phyloP scores from a whole-genome alignment of 257 asterid species.

The Asclepias syriaca region DNA sequence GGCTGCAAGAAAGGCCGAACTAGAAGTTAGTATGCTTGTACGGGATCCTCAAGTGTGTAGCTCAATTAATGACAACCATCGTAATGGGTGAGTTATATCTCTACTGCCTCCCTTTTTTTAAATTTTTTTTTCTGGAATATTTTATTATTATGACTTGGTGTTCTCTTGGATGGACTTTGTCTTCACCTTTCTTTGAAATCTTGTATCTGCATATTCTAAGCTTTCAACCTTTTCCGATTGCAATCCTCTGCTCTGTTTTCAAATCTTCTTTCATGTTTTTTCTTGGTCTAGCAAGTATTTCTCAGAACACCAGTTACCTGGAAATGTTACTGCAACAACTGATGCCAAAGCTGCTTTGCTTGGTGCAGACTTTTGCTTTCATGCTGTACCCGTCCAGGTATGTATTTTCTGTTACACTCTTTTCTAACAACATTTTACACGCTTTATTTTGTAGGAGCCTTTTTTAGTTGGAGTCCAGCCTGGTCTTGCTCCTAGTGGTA shows the following conservation, averaged over 20 bases:
- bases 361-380: conserved; percentile 87
- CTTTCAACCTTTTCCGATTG: neutral
- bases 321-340: conserved; percentile 69
- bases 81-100: conserved; percentile 44
- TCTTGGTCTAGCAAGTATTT: conserved; percentile 63
- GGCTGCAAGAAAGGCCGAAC: conserved; percentile 56
- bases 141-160: neutral
- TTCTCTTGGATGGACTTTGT: neutral
- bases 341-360: conserved; percentile 77
- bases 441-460: neutral
- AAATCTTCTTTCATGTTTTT: neutral
- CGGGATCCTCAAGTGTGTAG: conserved; percentile 67
- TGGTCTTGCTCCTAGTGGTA: neutral
- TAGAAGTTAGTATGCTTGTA: conserved; percentile 74
- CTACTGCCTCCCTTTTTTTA: conserved; percentile 4
- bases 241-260: neutral
- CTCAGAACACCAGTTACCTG: conserved; percentile 66
- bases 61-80: conserved; percentile 53
- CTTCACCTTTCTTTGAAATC: neutral
- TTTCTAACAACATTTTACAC: neutral
- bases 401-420: conserved; percentile 27
- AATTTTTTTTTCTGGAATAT: neutral
- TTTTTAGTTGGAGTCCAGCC: neutral
- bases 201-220: neutral
- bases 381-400: conserved; percentile 96